Percentiles rank a stretch among this genome's conserved stretches.
phyloP scores from a whole-genome alignment of 371 early-diverging fungal genomes.

The Mortierella sp. region DNA sequence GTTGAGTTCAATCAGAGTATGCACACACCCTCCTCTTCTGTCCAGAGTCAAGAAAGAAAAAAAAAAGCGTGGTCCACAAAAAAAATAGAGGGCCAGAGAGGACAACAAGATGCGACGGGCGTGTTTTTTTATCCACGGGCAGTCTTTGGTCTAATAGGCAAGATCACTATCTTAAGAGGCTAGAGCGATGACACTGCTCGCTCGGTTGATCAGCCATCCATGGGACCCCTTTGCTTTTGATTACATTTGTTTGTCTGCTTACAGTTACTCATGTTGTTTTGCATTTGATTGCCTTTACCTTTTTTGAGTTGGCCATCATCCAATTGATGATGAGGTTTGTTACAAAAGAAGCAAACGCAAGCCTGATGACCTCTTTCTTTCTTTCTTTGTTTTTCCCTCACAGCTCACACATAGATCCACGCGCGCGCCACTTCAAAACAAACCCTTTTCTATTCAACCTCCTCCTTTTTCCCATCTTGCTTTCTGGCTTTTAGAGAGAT shows the following conservation, averaged over 20 bases:
- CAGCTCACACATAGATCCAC: neutral
- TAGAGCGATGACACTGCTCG: neutral
- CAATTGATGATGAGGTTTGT: neutral
- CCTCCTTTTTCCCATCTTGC: neutral
- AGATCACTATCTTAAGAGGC: neutral
- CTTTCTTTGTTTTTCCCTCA: neutral
- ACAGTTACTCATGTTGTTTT: neutral
- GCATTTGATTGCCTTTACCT: neutral
- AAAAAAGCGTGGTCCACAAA: neutral
- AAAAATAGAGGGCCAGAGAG: neutral
- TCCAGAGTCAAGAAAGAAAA: conserved; percentile 4
- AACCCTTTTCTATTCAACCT: neutral
- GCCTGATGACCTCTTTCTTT: neutral
- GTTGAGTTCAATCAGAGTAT: neutral
- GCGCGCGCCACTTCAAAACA: neutral
- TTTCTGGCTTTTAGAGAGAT: neutral
- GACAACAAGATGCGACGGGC: neutral
- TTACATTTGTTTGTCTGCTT: neutral
- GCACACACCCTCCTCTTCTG: neutral
- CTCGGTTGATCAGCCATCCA: neutral
- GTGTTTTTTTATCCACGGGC: neutral
- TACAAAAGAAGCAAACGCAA: neutral
- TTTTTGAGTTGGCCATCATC: neutral
- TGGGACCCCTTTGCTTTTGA: neutral
- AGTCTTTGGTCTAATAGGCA: neutral